Evolutionary conservation across 768 basidiomycete genomes (phyloP), one percentile per base, ranked within the genome.

Genomic region (Suillus placidus): DNA sequence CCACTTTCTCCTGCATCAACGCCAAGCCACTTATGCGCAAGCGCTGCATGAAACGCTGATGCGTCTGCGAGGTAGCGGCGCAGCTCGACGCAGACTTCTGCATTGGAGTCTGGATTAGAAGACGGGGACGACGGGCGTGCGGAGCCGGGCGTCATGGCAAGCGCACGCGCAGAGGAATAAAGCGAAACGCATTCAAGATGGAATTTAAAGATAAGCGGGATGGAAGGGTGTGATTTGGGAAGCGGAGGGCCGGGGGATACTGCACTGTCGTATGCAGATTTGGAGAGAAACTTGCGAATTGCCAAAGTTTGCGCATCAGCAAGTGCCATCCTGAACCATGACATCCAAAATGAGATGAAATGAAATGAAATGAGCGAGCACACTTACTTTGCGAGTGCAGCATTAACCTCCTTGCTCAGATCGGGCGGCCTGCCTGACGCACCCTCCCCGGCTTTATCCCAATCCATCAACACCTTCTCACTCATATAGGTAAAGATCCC

Each of bases 1-100:
- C 88, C 84, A 55, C 86, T 88, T 79, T 97, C 97, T 6, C 96
- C 97, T 1, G 91, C 90, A 73, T 98, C 95, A 5, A 99, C 91
- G 0, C 96, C 97, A n/a, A 99, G 82, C 97, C 97, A 99, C 74
- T 97, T 98, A 69, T 88, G 87, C 14, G 90, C 86, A 37, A 97
- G 78, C 0, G 93, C 93, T 18, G 79, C 76, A 61, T 95, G 89
- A 51, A 97, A 80, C 6, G 83, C 79, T 0, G 83, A 80, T 76
- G 92, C 88, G 68, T 91, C 90, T 2, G 83, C 80, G 20, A 97
- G 83, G 73, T 95, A 94, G 54, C 85, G 86, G 30, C 90, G 82
- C 54, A 98, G 75, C 47, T 91, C 88, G 1, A 87, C 68, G 0
- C 86, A 83, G 4, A 94, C 86, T 35, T 91, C 90, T 16, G 82